phyloP scores from a whole-genome alignment of 2,329 filamentous ascomycete genomes.

The Tolypocladium sp. region DNA sequence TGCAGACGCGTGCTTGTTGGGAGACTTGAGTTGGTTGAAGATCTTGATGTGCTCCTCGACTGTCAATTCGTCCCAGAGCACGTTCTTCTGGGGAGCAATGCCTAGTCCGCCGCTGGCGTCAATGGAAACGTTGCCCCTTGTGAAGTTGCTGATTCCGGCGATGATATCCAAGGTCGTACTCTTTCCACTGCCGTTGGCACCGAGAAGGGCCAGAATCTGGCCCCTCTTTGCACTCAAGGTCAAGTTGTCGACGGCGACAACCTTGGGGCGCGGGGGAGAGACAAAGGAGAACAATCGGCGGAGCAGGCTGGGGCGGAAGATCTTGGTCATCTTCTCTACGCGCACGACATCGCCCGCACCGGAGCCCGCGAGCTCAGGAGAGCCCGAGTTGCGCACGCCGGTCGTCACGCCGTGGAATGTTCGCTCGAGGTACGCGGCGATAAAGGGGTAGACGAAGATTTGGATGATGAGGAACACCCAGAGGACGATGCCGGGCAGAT shows the following conservation, averaged over 20 bases:
- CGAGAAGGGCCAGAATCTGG: conserved; percentile 77
- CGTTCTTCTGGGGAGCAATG: conserved; percentile 87
- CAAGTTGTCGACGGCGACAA: conserved; percentile 68
- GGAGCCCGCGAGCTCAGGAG: background rate
- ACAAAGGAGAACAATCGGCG: conserved; percentile 40
- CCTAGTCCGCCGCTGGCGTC: conserved; percentile 75
- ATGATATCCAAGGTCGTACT: conserved; percentile 84
- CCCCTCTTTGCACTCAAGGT: conserved; percentile 66
- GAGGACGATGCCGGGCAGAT: conserved; percentile 63
- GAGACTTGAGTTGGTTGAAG: conserved; percentile 74
- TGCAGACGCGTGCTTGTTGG: conserved; percentile 42
- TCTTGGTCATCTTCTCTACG: conserved; percentile 66
- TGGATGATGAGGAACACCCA: conserved; percentile 74
- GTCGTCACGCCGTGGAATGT: conserved; percentile 62
- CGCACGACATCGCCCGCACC: conserved; percentile 49
- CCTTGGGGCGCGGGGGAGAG: conserved; percentile 33
- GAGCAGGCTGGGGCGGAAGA: conserved; percentile 60
- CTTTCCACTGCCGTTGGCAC: conserved; percentile 86
- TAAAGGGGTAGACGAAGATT: conserved; percentile 65
- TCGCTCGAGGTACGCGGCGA: conserved; percentile 68
- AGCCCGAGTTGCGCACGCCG: conserved; percentile 11
- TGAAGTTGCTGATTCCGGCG: conserved; percentile 70
- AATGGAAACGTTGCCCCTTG: conserved; percentile 67
- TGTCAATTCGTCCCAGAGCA: conserved; percentile 82
- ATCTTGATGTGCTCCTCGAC: conserved; percentile 77